phyloP scores from a whole-genome alignment of 2,329 filamentous ascomycete species.

The Arthrobotrys megalospora region DNA sequence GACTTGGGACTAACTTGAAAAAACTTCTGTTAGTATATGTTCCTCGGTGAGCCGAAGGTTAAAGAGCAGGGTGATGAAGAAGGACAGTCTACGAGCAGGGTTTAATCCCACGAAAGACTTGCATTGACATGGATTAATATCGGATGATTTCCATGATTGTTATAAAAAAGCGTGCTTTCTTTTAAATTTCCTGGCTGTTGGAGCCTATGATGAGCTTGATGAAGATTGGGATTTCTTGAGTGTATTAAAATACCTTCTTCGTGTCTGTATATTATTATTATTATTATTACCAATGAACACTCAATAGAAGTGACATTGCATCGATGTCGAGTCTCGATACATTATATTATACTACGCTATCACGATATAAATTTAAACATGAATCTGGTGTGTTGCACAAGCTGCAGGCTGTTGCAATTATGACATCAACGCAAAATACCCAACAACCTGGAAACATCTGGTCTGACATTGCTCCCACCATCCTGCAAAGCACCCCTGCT shows the following conservation, averaged over 20 bases:
- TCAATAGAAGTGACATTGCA: background rate
- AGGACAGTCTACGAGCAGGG: conserved; percentile 25
- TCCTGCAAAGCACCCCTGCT: conserved; percentile 9
- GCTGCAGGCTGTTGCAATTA: conserved; percentile 44
- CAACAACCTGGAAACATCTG: background rate
- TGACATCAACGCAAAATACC: conserved; percentile 54
- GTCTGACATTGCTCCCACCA: conserved; percentile 21
- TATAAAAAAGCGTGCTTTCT: background rate
- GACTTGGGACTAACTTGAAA: conserved; percentile 10
- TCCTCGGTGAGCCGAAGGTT: conserved; percentile 32
- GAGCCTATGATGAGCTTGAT: background rate
- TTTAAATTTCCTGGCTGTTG: background rate
- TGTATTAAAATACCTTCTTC: conserved; percentile 9
- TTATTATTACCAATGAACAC: background rate
- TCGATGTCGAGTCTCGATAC: conserved; percentile 2
- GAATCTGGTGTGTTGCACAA: conserved; percentile 31
- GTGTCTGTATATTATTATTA: conserved; percentile 7
- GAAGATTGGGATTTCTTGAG: background rate
- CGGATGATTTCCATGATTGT: background rate
- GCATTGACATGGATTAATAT: background rate
- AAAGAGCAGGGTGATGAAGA: conserved; percentile 37
- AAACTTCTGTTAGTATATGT: conserved; percentile 28
- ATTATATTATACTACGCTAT: background rate
- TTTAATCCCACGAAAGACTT: background rate
- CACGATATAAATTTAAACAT: background rate